A percentile compares a stretch with the other conserved stretches of the same genome.
phyloP scores from a whole-genome alignment of 352 stramenopile species.

The Phytophthora parvispora region DNA sequence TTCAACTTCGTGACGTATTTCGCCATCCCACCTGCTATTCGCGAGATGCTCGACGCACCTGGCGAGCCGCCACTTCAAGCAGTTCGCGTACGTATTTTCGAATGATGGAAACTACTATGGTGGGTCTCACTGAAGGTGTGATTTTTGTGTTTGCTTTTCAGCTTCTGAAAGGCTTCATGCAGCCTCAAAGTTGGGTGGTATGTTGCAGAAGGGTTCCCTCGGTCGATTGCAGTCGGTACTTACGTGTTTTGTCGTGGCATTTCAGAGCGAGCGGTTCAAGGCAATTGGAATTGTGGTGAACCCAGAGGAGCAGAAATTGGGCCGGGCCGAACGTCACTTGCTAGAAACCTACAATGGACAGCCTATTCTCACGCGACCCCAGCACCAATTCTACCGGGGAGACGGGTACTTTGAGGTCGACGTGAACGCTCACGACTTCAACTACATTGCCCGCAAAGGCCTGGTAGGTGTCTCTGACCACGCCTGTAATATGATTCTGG shows the following conservation, averaged over 20 bases:
- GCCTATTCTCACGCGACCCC: conserved; percentile 81
- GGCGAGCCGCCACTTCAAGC: conserved; percentile 52
- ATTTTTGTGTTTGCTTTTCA: conserved; percentile 11
- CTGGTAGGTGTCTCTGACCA: conserved; percentile 79
- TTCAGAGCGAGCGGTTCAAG: conserved; percentile 85
- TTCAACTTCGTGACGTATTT: conserved; percentile 91
- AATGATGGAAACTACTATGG: not conserved
- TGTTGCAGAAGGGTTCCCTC: not conserved
- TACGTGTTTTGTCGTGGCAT: not conserved
- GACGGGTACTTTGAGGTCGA: conserved; percentile 88
- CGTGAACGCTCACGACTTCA: conserved; percentile 87
- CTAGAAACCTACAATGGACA: conserved; percentile 89
- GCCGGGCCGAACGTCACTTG: conserved; percentile 77
- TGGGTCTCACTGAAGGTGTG: not conserved
- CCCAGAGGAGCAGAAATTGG: conserved; percentile 72
- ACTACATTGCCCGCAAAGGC: conserved; percentile 83
- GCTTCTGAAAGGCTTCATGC: conserved; percentile 52
- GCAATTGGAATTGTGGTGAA: conserved; percentile 88
- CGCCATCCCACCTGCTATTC: conserved; percentile 64
- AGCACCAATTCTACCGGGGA: conserved; percentile 80
- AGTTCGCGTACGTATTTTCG: conserved; percentile 44
- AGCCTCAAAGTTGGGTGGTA: conserved; percentile 45
- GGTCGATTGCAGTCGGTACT: no score
- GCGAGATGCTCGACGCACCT: conserved; percentile 57
- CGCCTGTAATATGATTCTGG: conserved; percentile 84